phyloP scores from a whole-genome alignment of 2,329 filamentous ascomycete genomes.

The Aspergillus jensenii region DNA sequence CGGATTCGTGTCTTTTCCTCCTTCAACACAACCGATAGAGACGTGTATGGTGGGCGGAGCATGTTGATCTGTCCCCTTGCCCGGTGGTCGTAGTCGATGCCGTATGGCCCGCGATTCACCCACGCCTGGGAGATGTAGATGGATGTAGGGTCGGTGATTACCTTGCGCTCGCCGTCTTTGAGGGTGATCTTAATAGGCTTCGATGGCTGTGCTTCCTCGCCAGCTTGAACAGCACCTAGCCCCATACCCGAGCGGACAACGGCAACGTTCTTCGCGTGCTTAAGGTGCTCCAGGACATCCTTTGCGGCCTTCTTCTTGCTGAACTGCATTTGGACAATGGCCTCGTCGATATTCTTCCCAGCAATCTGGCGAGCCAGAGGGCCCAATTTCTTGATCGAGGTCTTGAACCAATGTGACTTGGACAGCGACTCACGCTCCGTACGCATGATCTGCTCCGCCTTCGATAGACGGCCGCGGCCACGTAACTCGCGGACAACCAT shows the following conservation, averaged over 20 bases:
- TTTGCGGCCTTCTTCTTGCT: constrained; percentile 88
- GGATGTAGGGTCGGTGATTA: constrained; percentile 70
- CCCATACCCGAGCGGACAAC: constrained; percentile 84
- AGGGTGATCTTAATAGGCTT: constrained; percentile 63
- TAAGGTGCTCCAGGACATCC: constrained; percentile 75
- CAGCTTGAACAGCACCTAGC: constrained; percentile 44
- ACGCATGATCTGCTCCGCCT: constrained; percentile 66
- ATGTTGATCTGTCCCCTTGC: constrained; percentile 71
- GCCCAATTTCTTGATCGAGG: constrained; percentile 87
- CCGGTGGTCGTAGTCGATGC: constrained; percentile 65
- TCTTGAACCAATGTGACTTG: constrained; percentile 74
- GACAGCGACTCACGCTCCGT: constrained; percentile 59
- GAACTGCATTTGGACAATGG: constrained; percentile 91
- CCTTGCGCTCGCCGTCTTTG: constrained; percentile 72
- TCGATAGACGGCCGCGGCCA: constrained; percentile 65
- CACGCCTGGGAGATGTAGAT: constrained; percentile 93
- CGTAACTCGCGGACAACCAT: constrained; percentile 77
- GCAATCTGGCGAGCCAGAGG: constrained; percentile 83
- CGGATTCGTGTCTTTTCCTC: constrained; percentile 89
- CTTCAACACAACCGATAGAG: constrained; percentile 78
- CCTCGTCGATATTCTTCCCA: constrained; percentile 92
- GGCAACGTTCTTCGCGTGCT: constrained; percentile 78
- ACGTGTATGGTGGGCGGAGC: constrained; percentile 71
- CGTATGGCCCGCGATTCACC: constrained; percentile 75
- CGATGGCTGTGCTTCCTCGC: constrained; percentile 32